Percentiles rank a stretch among this genome's conserved stretches.
These are phyloP conservation scores for Colletotrichum orchidophilum DNA, from an alignment of 2,329 filamentous ascomycete species.

Conservation along the genomic window DNA sequence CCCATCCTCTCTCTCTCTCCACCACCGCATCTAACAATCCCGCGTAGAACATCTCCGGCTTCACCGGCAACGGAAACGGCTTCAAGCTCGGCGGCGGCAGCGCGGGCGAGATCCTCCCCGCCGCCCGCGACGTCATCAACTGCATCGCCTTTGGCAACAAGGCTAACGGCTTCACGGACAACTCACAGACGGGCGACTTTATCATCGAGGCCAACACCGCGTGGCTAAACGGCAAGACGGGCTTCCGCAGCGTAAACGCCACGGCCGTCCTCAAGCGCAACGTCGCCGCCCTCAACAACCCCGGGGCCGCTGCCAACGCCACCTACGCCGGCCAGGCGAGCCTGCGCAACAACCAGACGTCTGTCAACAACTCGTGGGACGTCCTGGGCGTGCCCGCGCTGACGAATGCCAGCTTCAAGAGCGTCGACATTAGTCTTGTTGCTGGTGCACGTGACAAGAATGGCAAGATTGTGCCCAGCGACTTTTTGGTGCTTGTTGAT, in stretches of 20 bases:
- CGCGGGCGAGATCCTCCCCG: slow-evolving; percentile 46
- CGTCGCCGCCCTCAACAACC: slow-evolving; percentile 26
- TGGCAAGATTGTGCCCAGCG: slow-evolving; percentile 27
- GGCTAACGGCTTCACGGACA: slow-evolving; percentile 57
- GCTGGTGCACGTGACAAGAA: slow-evolving; percentile 21
- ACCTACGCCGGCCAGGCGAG: slow-evolving; percentile 21
- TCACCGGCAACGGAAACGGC: slow-evolving; percentile 55
- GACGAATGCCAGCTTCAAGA: slow-evolving; percentile 26
- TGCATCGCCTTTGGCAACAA: slow-evolving; percentile 55
- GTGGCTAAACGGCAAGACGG: slow-evolving; percentile 15
- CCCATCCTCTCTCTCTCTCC: accelerated
- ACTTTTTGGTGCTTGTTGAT: slow-evolving; percentile 25
- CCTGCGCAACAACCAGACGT: slow-evolving; percentile 16
- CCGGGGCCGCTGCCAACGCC: slow-evolving; percentile 2
- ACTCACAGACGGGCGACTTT: slow-evolving; percentile 23
- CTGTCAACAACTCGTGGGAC: slow-evolving; percentile 25
- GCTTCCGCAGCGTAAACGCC: slow-evolving; percentile 27
- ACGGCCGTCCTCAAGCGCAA: slow-evolving; percentile 29
- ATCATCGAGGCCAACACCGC: slow-evolving; percentile 24
- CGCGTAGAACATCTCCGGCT: slow-evolving; percentile 35
- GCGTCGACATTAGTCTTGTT: slow-evolving; percentile 20
- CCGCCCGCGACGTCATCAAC: slow-evolving; percentile 54
- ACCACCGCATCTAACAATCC: background rate
- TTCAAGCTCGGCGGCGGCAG: slow-evolving; percentile 55
- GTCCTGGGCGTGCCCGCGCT: background rate